phyloP scores from a whole-genome alignment of 495 filamentous ascomycete species.

The Tuber calosporum region DNA sequence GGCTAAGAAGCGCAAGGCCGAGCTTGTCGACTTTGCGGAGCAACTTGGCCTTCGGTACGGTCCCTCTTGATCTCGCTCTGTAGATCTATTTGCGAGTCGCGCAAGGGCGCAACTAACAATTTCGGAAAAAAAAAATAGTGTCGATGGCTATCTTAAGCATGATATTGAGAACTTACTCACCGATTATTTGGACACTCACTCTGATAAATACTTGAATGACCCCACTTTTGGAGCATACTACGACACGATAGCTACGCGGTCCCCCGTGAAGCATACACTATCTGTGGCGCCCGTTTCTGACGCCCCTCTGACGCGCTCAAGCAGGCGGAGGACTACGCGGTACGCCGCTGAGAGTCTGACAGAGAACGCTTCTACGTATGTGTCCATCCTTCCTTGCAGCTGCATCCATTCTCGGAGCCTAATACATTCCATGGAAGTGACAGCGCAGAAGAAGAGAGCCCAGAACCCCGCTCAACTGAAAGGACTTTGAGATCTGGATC shows the following conservation, averaged over 20 bases:
- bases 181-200: slow-evolving; percentile 62
- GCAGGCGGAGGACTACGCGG: slow-evolving; percentile 31
- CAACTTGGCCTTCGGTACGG: slow-evolving; percentile 60
- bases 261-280: slow-evolving; percentile 65
- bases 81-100: slow-evolving; percentile 18
- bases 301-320: slow-evolving; percentile 32
- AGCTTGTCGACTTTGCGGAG: slow-evolving; percentile 67
- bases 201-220: slow-evolving; percentile 54
- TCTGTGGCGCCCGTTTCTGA: slow-evolving; percentile 11
- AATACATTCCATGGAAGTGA: not conserved
- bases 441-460: slow-evolving; percentile 27
- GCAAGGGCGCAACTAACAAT: slow-evolving; percentile 28
- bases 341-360: slow-evolving; percentile 19
- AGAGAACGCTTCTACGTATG: slow-evolving; percentile 31
- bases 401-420: not conserved
- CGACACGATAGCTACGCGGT: slow-evolving; percentile 55
- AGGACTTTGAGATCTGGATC: slow-evolving; percentile 37
- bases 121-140: slow-evolving; percentile 51
- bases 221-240: slow-evolving; percentile 68
- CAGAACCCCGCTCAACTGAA: slow-evolving; percentile 27
- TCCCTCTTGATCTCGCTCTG: slow-evolving; percentile 20
- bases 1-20: slow-evolving; percentile 72
- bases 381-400: not conserved
- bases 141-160: slow-evolving; percentile 63
- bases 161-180: slow-evolving; percentile 77